Conservation (phyloP, 1,139 yeast species). For the Hansenula sp. region DNA sequence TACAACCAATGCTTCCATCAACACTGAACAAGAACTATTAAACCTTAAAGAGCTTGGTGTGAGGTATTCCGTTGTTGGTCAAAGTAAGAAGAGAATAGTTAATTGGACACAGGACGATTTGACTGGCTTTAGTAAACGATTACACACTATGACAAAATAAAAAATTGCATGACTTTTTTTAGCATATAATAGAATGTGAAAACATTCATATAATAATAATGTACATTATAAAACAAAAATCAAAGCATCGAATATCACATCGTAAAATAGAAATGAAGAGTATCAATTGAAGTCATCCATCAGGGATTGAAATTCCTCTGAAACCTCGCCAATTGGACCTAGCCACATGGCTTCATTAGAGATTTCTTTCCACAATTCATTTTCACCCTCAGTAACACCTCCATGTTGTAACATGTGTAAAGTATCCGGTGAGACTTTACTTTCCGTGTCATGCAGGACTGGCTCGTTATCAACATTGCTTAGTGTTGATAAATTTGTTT, state of each 20-base stretch:
- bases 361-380: slow-evolving; percentile 71
- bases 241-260: not conserved
- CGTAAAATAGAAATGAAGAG: not conserved
- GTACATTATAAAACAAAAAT: not conserved
- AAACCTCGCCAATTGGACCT: slow-evolving; percentile 30
- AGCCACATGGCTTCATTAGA: slow-evolving; percentile 76
- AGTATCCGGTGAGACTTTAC: slow-evolving; percentile 15
- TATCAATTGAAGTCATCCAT: slow-evolving; percentile 16
- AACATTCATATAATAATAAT: not conserved
- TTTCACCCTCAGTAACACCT: slow-evolving; percentile 39
- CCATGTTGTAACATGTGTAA: slow-evolving; percentile 22
- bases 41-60: slow-evolving; percentile 39
- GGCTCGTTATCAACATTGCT: slow-evolving; percentile 1
- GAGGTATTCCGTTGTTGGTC: slow-evolving; percentile 40
- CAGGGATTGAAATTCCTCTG: slow-evolving; percentile 28
- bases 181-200: not conserved
- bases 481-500: not conserved
- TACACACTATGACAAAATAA: slow-evolving; percentile 14
- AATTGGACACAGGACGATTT: slow-evolving; percentile 61
- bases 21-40: slow-evolving; percentile 22
- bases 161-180: not conserved
- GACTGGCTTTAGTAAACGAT: slow-evolving; percentile 39
- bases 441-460: slow-evolving; percentile 6
- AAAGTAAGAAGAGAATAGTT: slow-evolving; percentile 47
- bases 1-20: not conserved